Evolutionary conservation across 2,329 filamentous ascomycete genomes (phyloP), one percentile per base, ranked within the genome.

Genomic region (Clarireedia hainanense): DNA sequence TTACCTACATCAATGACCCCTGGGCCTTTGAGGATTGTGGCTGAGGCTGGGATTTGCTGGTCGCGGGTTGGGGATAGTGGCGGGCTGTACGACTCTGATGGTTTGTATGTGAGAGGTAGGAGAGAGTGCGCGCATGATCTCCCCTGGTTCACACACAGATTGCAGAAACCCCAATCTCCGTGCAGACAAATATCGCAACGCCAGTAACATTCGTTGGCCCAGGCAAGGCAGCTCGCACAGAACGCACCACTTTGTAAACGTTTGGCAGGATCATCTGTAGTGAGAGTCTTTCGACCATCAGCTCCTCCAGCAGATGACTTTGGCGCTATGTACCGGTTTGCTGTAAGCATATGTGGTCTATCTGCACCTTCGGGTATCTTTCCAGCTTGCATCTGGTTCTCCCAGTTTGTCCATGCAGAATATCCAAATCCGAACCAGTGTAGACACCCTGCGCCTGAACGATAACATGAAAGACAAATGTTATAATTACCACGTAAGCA

Each of bases 141-240:
- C 15, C 89, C 91, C 69, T 86, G 84, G 57, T 92, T 91, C 30
- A 96, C 89, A 62, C 92, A 97, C 58, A 79, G 74, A 64, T 91
- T 90, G 72, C 92, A 97, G 68, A 89, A 96, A 0, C 92, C 92
- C 91, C 91, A 97, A 67, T 95, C 91, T 5, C 90, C 92, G 60
- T 94, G 84, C 64, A 96, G 96, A 72, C 92, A 97, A 26, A 79
- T 70, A 57, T 87, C 83, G 69, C 92, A 97, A 60, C 88, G 85
- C 92, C 91, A 97, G 71, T 89, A 95, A 71, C 89, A 94, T 51
- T 86, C 80, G 64, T 95, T 91, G 0, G 89, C 80, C 75, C 83
- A 88, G 0, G 80, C 75, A 17, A 79, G 75, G 68, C 92, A 96
- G 48, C 80, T 79, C 39, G 86, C 83, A 68, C 92, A 97, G 70